Evolutionary conservation across 2,329 filamentous ascomycete genomes (phyloP).

Genomic region (Colletotrichum trifolii): DNA sequence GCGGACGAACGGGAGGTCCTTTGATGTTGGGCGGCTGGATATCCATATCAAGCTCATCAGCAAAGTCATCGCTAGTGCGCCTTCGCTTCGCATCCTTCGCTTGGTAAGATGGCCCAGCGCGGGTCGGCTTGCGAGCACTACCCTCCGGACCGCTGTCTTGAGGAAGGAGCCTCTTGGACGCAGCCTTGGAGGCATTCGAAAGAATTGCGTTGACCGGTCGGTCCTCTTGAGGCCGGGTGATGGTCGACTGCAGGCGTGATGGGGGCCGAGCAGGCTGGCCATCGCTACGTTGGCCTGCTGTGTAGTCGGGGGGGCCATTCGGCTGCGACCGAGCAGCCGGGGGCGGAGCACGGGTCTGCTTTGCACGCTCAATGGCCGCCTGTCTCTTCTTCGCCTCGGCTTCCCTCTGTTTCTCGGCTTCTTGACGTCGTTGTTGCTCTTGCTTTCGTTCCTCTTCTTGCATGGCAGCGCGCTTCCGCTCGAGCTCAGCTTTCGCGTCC

Average conservation of each 20-base stretch:
- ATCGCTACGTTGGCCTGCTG: conserved; percentile 44
- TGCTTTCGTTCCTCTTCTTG: conserved; percentile 74
- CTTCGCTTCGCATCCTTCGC: conserved; percentile 81
- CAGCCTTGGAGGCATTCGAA: conserved; percentile 75
- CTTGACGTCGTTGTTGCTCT: conserved; percentile 68
- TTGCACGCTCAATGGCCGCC: conserved; percentile 71
- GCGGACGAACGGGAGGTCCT: conserved; percentile 83
- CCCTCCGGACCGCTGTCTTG: conserved; percentile 69
- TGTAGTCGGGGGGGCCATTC: conserved; percentile 61
- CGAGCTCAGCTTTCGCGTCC: conserved; percentile 83
- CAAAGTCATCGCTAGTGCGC: conserved; percentile 78
- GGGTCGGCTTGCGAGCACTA: conserved; percentile 58
- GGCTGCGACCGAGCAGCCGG: conserved; percentile 67
- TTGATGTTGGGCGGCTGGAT: conserved; percentile 73
- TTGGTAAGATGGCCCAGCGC: conserved; percentile 72
- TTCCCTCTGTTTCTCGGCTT: conserved; percentile 70
- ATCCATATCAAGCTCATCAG: conserved; percentile 70
- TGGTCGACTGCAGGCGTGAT: conserved; percentile 69
- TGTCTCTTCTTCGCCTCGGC: conserved; percentile 76
- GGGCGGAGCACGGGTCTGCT: conserved; percentile 71
- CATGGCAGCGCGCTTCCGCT: conserved; percentile 76
- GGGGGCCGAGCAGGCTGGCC: conserved; percentile 51
- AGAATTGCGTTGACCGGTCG: conserved; percentile 70
- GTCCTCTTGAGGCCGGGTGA: conserved; percentile 67
- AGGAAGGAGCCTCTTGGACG: conserved; percentile 80